Conservation (phyloP, 78 protist genomes). For the Dictyostelium firmibasis region DNA sequence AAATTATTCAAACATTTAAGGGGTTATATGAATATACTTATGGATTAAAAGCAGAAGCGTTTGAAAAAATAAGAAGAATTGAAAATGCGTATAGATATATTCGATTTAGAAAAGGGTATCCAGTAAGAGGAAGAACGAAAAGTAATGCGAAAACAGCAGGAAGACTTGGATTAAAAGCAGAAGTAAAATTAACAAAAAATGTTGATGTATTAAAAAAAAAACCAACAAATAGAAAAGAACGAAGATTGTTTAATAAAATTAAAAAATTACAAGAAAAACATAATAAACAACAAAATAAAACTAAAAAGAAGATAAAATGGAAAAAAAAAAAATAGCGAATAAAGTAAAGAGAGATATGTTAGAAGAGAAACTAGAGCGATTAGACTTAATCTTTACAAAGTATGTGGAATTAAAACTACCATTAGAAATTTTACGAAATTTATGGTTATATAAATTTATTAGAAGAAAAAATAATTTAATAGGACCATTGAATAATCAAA, state of each 20-base stretch:
- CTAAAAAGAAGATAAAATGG: neutral
- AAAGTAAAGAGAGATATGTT: neutral
- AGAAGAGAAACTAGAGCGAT: neutral
- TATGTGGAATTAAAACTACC: neutral
- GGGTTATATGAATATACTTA: neutral
- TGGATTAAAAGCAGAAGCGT: neutral
- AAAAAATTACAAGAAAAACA: neutral
- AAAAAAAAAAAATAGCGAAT: neutral
- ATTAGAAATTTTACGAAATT: neutral
- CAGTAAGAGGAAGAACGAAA: neutral
- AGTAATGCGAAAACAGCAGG: slow-evolving; percentile 16
- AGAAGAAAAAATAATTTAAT: neutral
- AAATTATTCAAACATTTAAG: neutral
- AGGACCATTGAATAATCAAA: neutral
- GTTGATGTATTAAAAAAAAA: neutral
- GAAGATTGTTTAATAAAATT: neutral
- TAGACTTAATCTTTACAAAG: neutral
- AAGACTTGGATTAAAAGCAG: neutral
- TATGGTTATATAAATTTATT: neutral
- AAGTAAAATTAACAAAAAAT: neutral
- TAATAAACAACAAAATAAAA: neutral
- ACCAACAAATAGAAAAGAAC: neutral
- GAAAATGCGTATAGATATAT: neutral
- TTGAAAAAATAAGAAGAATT: neutral
- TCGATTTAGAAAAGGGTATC: neutral